These are phyloP conservation scores for Colletotrichum cordylinicola DNA, from an alignment of 2,329 filamentous ascomycete genomes.

Conservation along the genomic window DNA sequence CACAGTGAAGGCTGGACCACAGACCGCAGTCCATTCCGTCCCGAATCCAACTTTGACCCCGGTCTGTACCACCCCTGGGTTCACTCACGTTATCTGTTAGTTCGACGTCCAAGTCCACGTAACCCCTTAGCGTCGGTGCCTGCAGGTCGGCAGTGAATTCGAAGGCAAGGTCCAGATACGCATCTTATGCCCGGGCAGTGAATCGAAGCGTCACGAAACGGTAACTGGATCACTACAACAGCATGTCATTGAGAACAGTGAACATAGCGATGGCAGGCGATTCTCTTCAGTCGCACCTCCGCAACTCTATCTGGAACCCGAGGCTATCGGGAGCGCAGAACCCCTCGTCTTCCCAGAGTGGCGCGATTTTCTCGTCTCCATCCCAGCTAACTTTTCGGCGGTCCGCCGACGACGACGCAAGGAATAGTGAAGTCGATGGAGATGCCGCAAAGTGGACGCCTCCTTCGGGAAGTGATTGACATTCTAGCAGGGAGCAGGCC, in stretches of 20 bases:
- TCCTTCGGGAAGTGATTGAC: constrained; percentile 2
- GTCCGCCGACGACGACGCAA: neutral
- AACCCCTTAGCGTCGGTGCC: neutral
- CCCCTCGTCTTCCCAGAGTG: neutral
- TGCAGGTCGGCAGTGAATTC: accelerated
- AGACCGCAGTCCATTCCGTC: neutral
- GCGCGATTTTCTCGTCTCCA: neutral
- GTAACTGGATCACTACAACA: neutral
- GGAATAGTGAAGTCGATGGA: neutral
- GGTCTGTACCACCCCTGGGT: neutral
- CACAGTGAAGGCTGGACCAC: neutral
- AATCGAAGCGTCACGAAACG: neutral
- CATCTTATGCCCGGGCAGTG: neutral
- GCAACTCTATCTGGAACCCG: neutral
- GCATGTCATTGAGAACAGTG: neutral
- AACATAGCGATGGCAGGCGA: accelerated
- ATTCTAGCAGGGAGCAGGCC: neutral
- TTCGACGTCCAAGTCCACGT: neutral
- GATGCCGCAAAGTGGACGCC: neutral
- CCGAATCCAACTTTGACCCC: neutral
- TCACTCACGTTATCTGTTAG: neutral
- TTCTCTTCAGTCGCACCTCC: neutral
- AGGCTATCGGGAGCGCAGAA: neutral
- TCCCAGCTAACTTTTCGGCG: neutral
- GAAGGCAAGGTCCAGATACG: accelerated